Evolutionary conservation across 140 eudicot species (phyloP).

Genomic region (Anethum foeniculum): DNA sequence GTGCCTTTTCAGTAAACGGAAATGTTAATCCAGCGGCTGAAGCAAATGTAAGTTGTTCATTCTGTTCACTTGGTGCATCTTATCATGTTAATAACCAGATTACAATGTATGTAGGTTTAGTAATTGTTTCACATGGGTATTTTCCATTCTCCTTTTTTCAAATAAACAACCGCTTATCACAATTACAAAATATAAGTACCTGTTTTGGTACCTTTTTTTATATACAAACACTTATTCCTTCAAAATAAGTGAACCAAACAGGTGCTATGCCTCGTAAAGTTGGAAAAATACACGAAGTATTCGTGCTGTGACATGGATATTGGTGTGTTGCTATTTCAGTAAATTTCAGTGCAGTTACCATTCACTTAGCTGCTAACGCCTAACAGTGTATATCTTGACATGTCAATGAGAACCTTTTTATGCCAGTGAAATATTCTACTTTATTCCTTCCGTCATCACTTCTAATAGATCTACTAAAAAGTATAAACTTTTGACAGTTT

Average conservation of each 20-base stretch:
- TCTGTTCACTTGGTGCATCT: not conserved
- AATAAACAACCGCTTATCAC: not conserved
- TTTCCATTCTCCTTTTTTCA: not conserved
- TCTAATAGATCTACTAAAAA: not conserved
- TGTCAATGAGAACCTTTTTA: not conserved
- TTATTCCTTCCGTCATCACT: not conserved
- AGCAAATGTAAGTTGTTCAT: constrained; percentile 68
- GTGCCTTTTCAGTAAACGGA: constrained; percentile 91
- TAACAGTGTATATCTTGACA: not conserved
- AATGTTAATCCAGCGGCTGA: constrained; percentile 94
- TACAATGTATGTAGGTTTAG: not conserved
- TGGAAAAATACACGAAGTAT: not conserved
- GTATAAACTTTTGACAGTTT: not conserved
- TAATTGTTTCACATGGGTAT: not conserved
- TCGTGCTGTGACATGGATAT: not conserved
- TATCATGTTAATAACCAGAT: not conserved
- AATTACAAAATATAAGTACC: not conserved
- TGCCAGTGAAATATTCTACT: not conserved
- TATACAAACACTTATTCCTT: not conserved
- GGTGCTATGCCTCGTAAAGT: not conserved
- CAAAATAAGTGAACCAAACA: not conserved
- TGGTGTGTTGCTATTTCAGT: not conserved
- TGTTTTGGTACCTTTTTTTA: not conserved
- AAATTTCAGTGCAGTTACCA: not conserved
- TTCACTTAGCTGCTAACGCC: not conserved